Evolutionary conservation across 345 rosid species (phyloP).

Genomic region (Moringa oleifera): DNA sequence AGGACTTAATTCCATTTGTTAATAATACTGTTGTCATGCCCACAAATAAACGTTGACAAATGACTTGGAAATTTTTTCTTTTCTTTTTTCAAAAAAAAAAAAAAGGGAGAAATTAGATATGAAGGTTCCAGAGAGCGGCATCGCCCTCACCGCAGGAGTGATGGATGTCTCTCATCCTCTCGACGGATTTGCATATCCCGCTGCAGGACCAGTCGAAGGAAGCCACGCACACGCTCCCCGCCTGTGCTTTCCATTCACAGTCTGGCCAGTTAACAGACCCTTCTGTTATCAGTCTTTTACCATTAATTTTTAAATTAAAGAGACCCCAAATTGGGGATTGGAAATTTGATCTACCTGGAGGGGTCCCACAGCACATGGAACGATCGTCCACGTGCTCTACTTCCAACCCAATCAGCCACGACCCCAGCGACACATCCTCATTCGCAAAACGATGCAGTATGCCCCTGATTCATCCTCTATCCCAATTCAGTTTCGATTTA

Average conservation of each 20-base stretch:
- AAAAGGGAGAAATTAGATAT: constrained; percentile 23
- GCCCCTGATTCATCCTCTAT: constrained; percentile 29
- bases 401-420: constrained; percentile 82
- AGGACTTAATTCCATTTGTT: no score
- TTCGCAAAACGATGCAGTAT: constrained; percentile 86
- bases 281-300: no score
- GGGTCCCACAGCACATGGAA: constrained; percentile 90
- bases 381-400: constrained; percentile 79
- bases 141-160: constrained; percentile 74
- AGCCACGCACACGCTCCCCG: constrained; percentile 72
- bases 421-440: constrained; percentile 87
- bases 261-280: constrained; percentile 23
- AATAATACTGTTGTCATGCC: no score
- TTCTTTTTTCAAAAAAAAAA: constrained; percentile 17
- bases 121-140: constrained; percentile 44
- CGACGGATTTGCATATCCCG: constrained; percentile 79
- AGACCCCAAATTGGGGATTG: no score
- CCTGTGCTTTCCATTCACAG: constrained; percentile 70
- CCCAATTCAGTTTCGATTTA: no score
- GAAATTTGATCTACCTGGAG: constrained; percentile 52
- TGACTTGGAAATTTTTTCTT: no score
- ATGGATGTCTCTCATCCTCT: constrained; percentile 63
- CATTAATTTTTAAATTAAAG: no score
- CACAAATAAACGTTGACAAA: no score
- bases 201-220: constrained; percentile 93